Conservation (phyloP, 2,329 filamentous ascomycete genomes). For the Phialemonium atrogriseum region DNA sequence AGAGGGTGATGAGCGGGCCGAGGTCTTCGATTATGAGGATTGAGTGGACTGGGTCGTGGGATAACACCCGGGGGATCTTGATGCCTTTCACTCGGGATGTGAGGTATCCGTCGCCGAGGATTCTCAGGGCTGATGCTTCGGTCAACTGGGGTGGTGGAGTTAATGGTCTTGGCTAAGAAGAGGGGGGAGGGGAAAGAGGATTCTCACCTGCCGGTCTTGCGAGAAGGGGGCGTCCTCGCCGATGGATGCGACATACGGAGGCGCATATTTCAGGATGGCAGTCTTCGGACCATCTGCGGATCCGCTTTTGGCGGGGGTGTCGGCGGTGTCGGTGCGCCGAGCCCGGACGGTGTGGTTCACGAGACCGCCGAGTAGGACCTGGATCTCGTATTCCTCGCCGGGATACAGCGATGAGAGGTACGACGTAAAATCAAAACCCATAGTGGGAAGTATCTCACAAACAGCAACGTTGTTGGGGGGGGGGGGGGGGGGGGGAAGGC, state of each 20-base stretch:
- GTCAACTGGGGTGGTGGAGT: too few species aligned
- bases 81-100: too few species aligned
- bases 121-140: not conserved
- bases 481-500: too few species aligned
- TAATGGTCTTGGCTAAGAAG: too few species aligned
- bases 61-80: not conserved
- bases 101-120: slow-evolving; percentile 2
- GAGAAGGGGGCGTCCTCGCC: not conserved
- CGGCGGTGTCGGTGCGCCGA: not conserved
- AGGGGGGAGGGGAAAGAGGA: too few species aligned
- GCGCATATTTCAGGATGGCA: slow-evolving; percentile 2
- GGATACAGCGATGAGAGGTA: not conserved
- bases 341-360: slow-evolving; percentile 3
- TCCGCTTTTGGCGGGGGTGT: too few species aligned
- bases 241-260: not conserved
- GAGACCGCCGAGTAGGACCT: slow-evolving; percentile 1
- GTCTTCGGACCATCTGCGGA: too few species aligned
- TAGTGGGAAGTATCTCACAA: too few species aligned
- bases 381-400: not conserved
- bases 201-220: not conserved
- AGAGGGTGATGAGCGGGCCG: slow-evolving; percentile 2
- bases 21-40: slow-evolving; percentile 1
- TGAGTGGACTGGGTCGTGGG: not conserved
- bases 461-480: too few species aligned
- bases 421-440: not conserved